Percentiles rank a stretch among this genome's conserved stretches.
Conservation (phyloP, 805 yeast genomes). For the Ogataea nakhonphanomensis region DNA sequence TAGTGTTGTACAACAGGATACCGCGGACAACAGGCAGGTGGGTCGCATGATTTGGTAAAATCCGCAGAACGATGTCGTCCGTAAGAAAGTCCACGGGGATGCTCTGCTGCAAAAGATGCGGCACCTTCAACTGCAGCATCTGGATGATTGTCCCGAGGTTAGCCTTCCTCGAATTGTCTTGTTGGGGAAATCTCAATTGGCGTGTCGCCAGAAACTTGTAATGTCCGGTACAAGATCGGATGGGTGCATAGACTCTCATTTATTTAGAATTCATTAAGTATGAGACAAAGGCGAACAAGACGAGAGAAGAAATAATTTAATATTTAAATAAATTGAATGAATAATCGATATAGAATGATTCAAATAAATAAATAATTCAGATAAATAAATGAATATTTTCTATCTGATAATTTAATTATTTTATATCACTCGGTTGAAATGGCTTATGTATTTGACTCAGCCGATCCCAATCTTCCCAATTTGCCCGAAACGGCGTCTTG, state of each 20-base stretch:
- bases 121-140: constrained; percentile 45
- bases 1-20: constrained; percentile 49
- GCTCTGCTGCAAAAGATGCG: constrained; percentile 44
- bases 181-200: neutral
- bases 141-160: constrained; percentile 56
- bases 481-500: constrained; percentile 35
- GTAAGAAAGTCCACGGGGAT: constrained; percentile 45
- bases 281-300: too few relatives aligned
- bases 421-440: neutral
- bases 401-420: too few relatives aligned
- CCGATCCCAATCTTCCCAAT: constrained; percentile 40
- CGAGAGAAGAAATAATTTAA: neutral
- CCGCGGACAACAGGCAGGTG: constrained; percentile 58
- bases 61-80: constrained; percentile 45
- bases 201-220: neutral
- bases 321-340: neutral
- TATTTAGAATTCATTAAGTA: neutral
- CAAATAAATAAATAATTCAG: neutral
- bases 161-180: constrained; percentile 35
- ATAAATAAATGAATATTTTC: neutral
- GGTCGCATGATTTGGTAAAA: constrained; percentile 54
- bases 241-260: neutral
- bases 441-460: constrained; percentile 34
- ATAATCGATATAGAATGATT: neutral
- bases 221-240: neutral